Evolutionary conservation across 164 flowering plant species (phyloP), one percentile per base, ranked within the genome.

Genomic region (Tetrastigma voinierianum): DNA sequence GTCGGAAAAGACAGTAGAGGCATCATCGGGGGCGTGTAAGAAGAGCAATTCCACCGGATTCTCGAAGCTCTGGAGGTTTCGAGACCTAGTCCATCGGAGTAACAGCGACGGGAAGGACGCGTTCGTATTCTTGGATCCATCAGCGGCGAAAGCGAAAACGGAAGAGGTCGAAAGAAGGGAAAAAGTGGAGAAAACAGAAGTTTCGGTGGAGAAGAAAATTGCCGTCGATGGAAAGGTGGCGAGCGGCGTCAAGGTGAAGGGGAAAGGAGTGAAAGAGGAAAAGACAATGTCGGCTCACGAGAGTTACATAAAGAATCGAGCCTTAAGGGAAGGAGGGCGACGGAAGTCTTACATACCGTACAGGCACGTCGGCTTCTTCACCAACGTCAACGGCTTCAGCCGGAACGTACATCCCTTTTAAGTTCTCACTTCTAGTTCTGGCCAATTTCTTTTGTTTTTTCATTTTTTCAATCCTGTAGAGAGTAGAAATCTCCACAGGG

Each of bases 341-440:
- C 81, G 79, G 56, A 67, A 64, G 57, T 79, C 90, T 20, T 86
- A 86, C 43, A 58, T 84, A 55, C 90, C 90, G 51, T 84, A 86
- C 75, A 48, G 77, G 70, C 79, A 53, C 40, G 77, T 86, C 4
- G 90, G 90, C 2, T 81, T 86, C 65, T 86, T 86, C 74, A 71
- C 86, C 9, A 84, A 63, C 24, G 80, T 69, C n/a, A 82, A 77
- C 51, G 84, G 83, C 13, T 5, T 81, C 18, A 77, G 77, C 78
- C 73, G 66, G 48, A 81, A 78, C 21, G 64, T 81, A 11, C 82
- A 78, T 74, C 82, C 82, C 0, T 81, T 62, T 44, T 80, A 43
- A 75, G 20, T 1, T 5, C 20, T n/a, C n/a, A n/a, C n/a, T n/a
- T n/a, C n/a, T n/a, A n/a, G n/a, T n/a, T n/a, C n/a, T n/a, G n/a